Base-by-base conservation (phyloP, 164 flowering plant genomes). In the Amborella trichopoda region DNA sequence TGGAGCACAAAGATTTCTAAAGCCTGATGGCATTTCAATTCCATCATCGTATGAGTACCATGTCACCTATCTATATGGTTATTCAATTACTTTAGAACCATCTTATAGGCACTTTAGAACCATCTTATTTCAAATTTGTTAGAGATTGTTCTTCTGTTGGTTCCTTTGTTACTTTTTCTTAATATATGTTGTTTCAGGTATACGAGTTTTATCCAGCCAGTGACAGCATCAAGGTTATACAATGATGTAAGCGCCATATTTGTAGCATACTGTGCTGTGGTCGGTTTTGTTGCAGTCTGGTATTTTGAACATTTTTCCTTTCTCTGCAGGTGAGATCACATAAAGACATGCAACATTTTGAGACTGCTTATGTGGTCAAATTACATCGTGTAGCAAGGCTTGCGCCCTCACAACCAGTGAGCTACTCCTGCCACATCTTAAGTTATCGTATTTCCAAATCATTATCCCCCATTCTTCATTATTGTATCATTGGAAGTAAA, bases 301-400 rank as follows among this genome's bases (percentile, higher is more conserved):
- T 32, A 32, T 32, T n/a, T n/a, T 32, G 8, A 6, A 30, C 34
- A 11, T 30, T 30, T 11, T 30, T 30, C n/a, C 19, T n/a, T 37
- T n/a, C 5, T 37, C 51, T 62, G 58, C 71, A 91, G 99, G 84
- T 91, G 42, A 91, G 82, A 70, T 62, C 83, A 1, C 88, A 85
- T 54, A 93, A 75, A 57, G 99, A 93, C 61, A 68, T 85, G 50
- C 59, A 61, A 44, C 96, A 84, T 66, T 93, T 88, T 62, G 99
- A 93, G 79, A 93, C 99, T 64, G 95, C 96, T 23, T 93, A 93
- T 65, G 99, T 93, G 53, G 99, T 93, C 56, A 93, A 93, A 62
- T 54, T 93, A 60, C 99, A 93, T 56, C 82, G 70, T 48, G 66
- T 84, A 16, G 95, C 96, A 34, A 78, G 72, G 66, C 91, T 93